Base-by-base conservation (phyloP, 2,329 filamentous ascomycete species). In the Fusarium xylarioides region DNA sequence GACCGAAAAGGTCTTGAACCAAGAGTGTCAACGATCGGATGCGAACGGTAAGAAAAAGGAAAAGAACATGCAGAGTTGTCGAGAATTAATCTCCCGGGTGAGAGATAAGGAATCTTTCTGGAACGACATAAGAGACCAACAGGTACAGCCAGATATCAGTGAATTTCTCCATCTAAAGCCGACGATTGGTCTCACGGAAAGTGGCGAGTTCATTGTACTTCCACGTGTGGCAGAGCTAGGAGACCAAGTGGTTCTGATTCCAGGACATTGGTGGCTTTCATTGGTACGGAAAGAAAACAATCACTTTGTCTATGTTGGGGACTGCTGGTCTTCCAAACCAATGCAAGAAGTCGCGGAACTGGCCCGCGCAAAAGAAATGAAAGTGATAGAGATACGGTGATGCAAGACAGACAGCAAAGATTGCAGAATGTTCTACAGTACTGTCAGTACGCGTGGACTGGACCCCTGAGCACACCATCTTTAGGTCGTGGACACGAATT, bases 21-120 rank as follows among this genome's bases (percentile, higher is more conserved):
- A 23, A 28, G 26, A 26, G 26, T 26, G 26, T 26, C 26, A 26
- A 26, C 26, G 26, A 26, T 26, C 26, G 26, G 26, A 26, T 26
- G 26, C 26, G 26, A 26, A 26, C 26, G 26, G 26, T 26, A 26
- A 26, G 18, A 19, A 28, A 26, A 1, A 21, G 9, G 23, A 15
- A 32, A 8, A 38, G 1, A 0, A 34, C 2, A 6, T 3, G 1
- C 4, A 21, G 10, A 15, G 3, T 16, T 32, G 1, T 4, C 21
- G 11, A 44, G 14, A 62, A 2, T 3, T 62, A 2, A 14, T 58
- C 1, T 38, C 8, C 26, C 40, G 4, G n/a, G 19, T 49, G 5
- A 21, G 30, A 42, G 23, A 63, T 1, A 38, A 7, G 1, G 5
- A 19, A 0, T 47, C 34, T 16, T 49, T 60, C 10, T 30, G 23